Evolutionary conservation across 441 rosid species (phyloP), one percentile per base, ranked within the genome.

Genomic region (Brassica balearica): DNA sequence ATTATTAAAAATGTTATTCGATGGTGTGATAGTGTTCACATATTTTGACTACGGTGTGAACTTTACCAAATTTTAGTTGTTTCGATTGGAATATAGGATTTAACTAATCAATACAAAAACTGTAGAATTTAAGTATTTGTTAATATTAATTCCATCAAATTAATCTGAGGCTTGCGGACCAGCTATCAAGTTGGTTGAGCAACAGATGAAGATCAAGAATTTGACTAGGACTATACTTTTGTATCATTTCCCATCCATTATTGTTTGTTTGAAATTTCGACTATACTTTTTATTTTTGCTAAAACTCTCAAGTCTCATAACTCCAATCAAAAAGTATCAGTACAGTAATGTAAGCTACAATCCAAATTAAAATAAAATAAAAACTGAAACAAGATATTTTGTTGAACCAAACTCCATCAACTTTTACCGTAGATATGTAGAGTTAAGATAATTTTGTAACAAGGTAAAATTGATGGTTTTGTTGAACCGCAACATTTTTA

Each of bases 11-110:
- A 63, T 61, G 53, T 17, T 15, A 61, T 51, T 72, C 46, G 41
- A 23, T n/a, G 74, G 55, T 66, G 46, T 72, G 17, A 60, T 72
- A 62, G 53, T 73, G 78, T 79, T 55, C 53, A 73, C 74, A 72
- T 20, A 72, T 59, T 56, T 72, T 72, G 73, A 66, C 73, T 66
- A n/a, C n/a, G 43, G 23, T 66, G 71, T 25, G n/a, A 65, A 25
- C 62, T 64, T 53, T 77, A 6, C 11, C 8, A 77, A 38, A 10
- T 41, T 77, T 71, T 71, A 12, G 17, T 17, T 65, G 17, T 65
- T 36, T 38, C 41, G 25, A 69, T 14, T 3, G 51, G 36, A 56
- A 76, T 60, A 41, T 60, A 19, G 11, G 69, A 51, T 20, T 17
- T 61, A 46, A 65, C 19, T n/a, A 17, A 22, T 68, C 19, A 14